Conservation (phyloP, 1,139 yeast genomes). For the Zygosaccharomyces sapae region DNA sequence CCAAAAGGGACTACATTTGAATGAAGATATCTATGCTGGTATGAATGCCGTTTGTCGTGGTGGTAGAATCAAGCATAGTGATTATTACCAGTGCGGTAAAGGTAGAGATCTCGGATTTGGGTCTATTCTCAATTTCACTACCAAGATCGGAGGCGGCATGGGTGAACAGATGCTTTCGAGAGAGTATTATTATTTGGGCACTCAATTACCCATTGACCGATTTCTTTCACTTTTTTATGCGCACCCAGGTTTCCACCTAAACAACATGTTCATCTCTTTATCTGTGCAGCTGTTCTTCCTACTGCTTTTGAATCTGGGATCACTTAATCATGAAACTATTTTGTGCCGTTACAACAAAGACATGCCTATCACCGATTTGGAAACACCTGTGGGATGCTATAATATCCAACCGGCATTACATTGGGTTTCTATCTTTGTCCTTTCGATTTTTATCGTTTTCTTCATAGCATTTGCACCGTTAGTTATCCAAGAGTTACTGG, state of each 20-base stretch:
- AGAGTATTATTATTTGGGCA: conserved; percentile 79
- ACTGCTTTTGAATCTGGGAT: conserved; percentile 62
- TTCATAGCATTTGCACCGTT: conserved; percentile 80
- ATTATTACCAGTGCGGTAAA: conserved; percentile 85
- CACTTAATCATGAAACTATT: conserved; percentile 58
- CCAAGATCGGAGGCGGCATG: conserved; percentile 93
- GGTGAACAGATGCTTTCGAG: conserved; percentile 85
- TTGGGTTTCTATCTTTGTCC: conserved; percentile 78
- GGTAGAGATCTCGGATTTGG: conserved; percentile 88
- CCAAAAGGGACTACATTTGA: conserved; percentile 77
- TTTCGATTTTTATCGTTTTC: conserved; percentile 79
- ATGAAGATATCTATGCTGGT: conserved; percentile 91
- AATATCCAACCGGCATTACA: conserved; percentile 67
- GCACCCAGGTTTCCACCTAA: conserved; percentile 86
- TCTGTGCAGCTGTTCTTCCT: conserved; percentile 71
- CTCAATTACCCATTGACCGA: conserved; percentile 71
- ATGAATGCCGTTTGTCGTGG: conserved; percentile 79
- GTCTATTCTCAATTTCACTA: conserved; percentile 76
- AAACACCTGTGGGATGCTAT: conserved; percentile 68
- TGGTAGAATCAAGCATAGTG: conserved; percentile 83
- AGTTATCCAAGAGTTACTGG: conserved; percentile 72
- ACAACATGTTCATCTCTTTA: conserved; percentile 71
- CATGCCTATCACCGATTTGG: conserved; percentile 56
- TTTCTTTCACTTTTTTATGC: conserved; percentile 85
- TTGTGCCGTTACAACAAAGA: conserved; percentile 53